Base-by-base conservation (phyloP, 805 yeast genomes). In the Saturnispora quitensis region DNA sequence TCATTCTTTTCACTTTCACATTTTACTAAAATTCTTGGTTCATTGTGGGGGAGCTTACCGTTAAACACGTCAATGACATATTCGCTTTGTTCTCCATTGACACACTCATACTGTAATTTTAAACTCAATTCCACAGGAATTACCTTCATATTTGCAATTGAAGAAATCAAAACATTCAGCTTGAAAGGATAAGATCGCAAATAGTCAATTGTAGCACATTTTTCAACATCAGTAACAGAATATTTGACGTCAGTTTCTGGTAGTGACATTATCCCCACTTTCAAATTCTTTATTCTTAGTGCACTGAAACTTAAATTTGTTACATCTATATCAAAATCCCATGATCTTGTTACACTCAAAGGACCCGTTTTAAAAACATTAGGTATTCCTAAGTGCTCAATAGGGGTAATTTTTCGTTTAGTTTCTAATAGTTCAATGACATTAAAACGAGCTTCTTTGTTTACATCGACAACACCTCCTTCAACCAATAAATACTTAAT, bases 11-110 rank as follows among this genome's bases (percentile, higher is more conserved):
- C 57, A 40, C 47, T 28, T 2, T 42, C 43, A 53, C 62, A 13
- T n/a, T 64, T 67, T 3, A 83, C 70, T 33, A 86, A 63, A 2
- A 82, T 80, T 48, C 93, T 65, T 4, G 93, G 91, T 60, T 86
- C 91, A 52, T 81, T 71, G 47, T 82, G 70, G 2, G 90, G 86
- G 18, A 86, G 60, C 1, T 72, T 64, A 3, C 82, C 69, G 48
- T 78, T 80, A 74, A 81, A 75, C 12, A 74, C 67, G 9, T 67
- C 65, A 4, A 70, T 64, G 1, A 55, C 56, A 49, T 61, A 76
- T 48, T 56, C 53, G 72, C 73, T 2, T 24, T n/a, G 17, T 47
- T 45, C 51, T 0, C 52, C 42, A 13, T 50, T 55, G 8, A 38
- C 35, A 20, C 56, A 40, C 17, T 50, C 48, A 52, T 62, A 63